Conservation (phyloP, 2,329 filamentous ascomycete species). For the Ceratocystis variospora region DNA sequence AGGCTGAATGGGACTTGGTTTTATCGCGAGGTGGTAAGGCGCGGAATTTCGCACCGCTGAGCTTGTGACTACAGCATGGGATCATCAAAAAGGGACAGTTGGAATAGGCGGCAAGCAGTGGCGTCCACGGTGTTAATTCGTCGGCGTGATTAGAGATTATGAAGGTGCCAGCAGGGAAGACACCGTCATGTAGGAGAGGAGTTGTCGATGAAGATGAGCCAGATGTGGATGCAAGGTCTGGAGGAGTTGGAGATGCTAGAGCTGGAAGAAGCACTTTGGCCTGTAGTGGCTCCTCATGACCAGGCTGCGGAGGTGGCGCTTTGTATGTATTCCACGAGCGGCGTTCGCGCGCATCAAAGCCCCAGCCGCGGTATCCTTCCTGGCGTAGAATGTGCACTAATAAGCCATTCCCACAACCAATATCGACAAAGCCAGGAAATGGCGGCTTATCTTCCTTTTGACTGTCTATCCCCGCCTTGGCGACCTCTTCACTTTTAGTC, state of each 20-base stretch:
- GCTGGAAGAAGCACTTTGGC: slow-evolving; percentile 38
- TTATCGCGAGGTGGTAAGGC: slow-evolving; percentile 43
- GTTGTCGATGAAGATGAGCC: slow-evolving; percentile 8
- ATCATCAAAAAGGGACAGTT: slow-evolving; percentile 78
- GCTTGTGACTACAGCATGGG: slow-evolving; percentile 83
- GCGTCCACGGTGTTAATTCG: slow-evolving; percentile 91
- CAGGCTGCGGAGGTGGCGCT: slow-evolving; percentile 16
- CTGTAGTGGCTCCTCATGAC: slow-evolving; percentile 27
- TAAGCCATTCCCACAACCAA: slow-evolving; percentile 89
- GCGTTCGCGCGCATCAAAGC: slow-evolving; percentile 75
- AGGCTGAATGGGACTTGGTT: slow-evolving; percentile 43
- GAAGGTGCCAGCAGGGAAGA: slow-evolving; percentile 64
- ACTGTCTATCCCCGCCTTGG: slow-evolving; percentile 20
- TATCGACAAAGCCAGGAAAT: slow-evolving; percentile 88
- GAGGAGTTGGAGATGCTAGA: slow-evolving; percentile 25
- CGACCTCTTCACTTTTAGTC: neutral
- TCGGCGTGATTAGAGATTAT: slow-evolving; percentile 96
- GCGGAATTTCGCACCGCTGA: slow-evolving; percentile 62
- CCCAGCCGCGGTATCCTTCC: slow-evolving; percentile 76
- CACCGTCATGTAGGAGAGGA: slow-evolving; percentile 40
- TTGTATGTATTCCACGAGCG: slow-evolving; percentile 74
- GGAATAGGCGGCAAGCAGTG: slow-evolving; percentile 65
- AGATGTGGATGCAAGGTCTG: slow-evolving; percentile 5
- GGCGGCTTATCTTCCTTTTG: neutral
- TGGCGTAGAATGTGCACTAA: slow-evolving; percentile 67